Percentiles rank a stretch among this genome's conserved stretches.
Conservation (phyloP, 768 basidiomycete species). For the Russula sp. region DNA sequence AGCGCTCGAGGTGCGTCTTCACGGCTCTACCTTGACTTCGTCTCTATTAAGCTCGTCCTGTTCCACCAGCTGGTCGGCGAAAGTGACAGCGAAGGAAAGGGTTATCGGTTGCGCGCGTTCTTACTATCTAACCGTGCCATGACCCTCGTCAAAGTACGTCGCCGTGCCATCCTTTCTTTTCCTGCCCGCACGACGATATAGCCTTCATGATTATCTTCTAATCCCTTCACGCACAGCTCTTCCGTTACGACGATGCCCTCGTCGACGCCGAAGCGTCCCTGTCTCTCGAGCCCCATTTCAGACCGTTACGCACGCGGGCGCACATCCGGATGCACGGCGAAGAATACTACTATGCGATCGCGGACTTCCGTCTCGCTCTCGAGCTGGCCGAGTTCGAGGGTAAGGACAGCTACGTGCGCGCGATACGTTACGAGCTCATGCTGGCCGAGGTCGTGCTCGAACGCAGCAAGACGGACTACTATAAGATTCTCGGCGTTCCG, state of each 20-base stretch:
- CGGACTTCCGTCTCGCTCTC: conserved; percentile 74
- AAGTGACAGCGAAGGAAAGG: conserved; percentile 61
- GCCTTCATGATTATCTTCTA: not conserved
- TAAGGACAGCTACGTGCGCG: conserved; percentile 52
- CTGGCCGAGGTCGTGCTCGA: conserved; percentile 79
- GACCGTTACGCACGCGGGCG: conserved; percentile 80
- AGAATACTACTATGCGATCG: conserved; percentile 59
- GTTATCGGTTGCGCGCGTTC: conserved; percentile 74
- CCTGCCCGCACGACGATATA: not conserved
- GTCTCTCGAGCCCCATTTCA: conserved; percentile 54
- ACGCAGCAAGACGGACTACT: conserved; percentile 84
- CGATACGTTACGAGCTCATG: conserved; percentile 58
- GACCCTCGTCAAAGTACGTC: conserved; percentile 60
- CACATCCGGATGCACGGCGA: conserved; percentile 70
- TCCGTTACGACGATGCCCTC: conserved; percentile 60
- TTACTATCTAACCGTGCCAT: conserved; percentile 81
- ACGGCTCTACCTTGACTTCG: too few relatives aligned
- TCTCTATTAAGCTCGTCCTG: too few relatives aligned
- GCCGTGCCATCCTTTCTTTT: conserved; percentile 8
- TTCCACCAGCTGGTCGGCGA: conserved; percentile 56
- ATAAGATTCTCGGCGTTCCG: conserved; percentile 62
- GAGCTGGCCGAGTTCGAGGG: conserved; percentile 63
- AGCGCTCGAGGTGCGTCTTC: conserved; percentile 48
- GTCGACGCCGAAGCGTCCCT: conserved; percentile 66
- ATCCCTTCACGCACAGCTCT: conserved; percentile 37